Evolutionary conservation across 208 protist species (phyloP).

Genomic region (Crithidia bombi): DNA sequence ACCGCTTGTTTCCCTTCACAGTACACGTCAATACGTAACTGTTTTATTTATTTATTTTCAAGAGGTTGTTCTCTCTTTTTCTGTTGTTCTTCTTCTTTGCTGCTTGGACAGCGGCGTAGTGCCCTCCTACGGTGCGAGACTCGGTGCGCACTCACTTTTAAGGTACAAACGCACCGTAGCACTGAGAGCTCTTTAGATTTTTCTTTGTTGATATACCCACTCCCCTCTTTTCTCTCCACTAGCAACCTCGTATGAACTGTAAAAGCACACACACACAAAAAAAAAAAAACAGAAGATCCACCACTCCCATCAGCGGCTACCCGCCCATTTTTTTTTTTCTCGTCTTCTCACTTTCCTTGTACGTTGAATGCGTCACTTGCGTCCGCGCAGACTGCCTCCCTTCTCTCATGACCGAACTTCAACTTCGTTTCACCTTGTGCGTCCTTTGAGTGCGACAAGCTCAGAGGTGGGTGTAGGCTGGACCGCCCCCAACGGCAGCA

Average conservation of each 20-base stretch:
- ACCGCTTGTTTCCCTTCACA: too few relatives aligned
- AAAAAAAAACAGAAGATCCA: slow-evolving; percentile 4
- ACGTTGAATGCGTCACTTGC: slow-evolving; percentile 14
- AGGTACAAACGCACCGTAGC: too few relatives aligned
- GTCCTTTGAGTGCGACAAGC: slow-evolving; percentile 1
- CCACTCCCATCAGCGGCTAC: too few relatives aligned
- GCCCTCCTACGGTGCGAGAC: too few relatives aligned
- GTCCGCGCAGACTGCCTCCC: slow-evolving; percentile 9
- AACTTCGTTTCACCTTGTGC: not conserved
- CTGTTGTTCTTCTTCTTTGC: not conserved
- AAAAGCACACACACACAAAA: slow-evolving; percentile 5
- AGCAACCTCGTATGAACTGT: not conserved
- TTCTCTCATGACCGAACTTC: slow-evolving; percentile 13
- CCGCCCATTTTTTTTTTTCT: slow-evolving; percentile 4
- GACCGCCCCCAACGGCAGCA: not conserved
- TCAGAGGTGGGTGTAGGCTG: not conserved
- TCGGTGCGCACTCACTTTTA: too few relatives aligned
- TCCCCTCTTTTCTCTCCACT: too few relatives aligned
- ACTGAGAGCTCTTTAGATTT: too few relatives aligned
- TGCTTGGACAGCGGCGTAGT: too few relatives aligned
- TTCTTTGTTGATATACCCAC: too few relatives aligned
- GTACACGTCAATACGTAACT: too few relatives aligned
- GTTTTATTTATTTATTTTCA: not conserved
- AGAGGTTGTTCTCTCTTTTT: too few relatives aligned
- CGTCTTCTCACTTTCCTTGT: slow-evolving; percentile 4